phyloP scores from a whole-genome alignment of 768 basidiomycete species.

The Boletus reticulatus region DNA sequence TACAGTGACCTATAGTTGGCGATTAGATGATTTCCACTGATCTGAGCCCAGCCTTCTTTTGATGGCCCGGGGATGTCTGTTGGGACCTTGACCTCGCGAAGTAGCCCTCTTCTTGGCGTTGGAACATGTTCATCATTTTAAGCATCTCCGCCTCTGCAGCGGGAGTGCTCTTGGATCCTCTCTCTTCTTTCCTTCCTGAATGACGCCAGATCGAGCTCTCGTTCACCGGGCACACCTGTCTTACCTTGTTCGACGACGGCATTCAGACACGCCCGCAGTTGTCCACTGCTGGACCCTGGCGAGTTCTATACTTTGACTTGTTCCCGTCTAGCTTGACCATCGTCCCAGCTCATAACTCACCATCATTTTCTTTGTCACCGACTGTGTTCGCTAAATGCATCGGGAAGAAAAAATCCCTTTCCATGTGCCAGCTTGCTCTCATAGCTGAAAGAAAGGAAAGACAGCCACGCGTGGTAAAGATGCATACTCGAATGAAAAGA shows the following conservation, averaged over 20 bases:
- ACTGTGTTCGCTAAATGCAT: no score
- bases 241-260: no score
- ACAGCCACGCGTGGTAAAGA: constrained; percentile 50
- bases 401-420: constrained; percentile 56
- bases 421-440: constrained; percentile 71
- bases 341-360: background rate
- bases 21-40: no score
- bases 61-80: no score
- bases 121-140: constrained; percentile 49
- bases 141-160: constrained; percentile 57
- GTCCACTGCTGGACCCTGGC: constrained; percentile 26
- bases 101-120: constrained; percentile 65
- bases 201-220: no score
- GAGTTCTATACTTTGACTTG: background rate
- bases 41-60: constrained; percentile 21
- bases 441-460: constrained; percentile 60
- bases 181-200: constrained; percentile 67
- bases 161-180: constrained; percentile 67
- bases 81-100: constrained; percentile 75
- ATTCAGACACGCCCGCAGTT: no score
- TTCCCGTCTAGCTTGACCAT: background rate
- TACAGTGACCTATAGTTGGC: no score
- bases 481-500: constrained; percentile 61
- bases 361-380: constrained; percentile 52
- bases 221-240: no score